Evolutionary conservation across 148 eudicot species (phyloP).

Genomic region (Rhododendron williamsianum): DNA sequence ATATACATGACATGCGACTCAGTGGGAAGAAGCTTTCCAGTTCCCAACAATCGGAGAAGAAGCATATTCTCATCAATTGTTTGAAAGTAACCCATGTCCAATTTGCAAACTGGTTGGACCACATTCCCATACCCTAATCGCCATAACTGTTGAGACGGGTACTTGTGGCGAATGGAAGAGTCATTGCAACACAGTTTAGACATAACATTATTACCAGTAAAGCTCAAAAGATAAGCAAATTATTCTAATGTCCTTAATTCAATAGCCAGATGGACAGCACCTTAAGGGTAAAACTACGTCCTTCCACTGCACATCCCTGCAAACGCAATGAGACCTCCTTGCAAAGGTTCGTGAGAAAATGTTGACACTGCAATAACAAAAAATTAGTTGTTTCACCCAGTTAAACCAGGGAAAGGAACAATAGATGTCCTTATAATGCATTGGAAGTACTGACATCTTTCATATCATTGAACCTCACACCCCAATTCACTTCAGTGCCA

Average conservation of each 20-base stretch:
- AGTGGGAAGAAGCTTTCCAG: not conserved
- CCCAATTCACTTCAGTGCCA: slow-evolving; percentile 99
- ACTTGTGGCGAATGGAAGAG: not conserved
- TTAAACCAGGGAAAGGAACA: slow-evolving; percentile 5
- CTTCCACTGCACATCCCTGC: slow-evolving; percentile 76
- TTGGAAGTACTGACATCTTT: slow-evolving; percentile 51
- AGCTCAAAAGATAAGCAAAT: not conserved
- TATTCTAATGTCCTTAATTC: not conserved
- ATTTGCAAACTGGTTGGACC: not conserved
- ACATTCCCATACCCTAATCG: not conserved
- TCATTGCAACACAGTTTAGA: not conserved
- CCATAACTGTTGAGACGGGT: not conserved
- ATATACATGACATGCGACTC: not conserved
- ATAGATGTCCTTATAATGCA: not conserved
- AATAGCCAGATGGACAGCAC: slow-evolving; percentile 23
- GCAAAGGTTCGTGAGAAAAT: slow-evolving; percentile 63
- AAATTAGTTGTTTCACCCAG: slow-evolving; percentile 11
- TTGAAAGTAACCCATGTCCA: not conserved
- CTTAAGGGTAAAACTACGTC: slow-evolving; percentile 76
- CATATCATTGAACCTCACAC: slow-evolving; percentile 75
- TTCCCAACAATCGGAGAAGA: not conserved
- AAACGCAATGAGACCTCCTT: slow-evolving; percentile 86
- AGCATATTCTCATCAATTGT: not conserved
- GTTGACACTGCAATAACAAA: slow-evolving; percentile 47
- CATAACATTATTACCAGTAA: not conserved